These are phyloP conservation scores for Penicillium brevicompactum DNA, from an alignment of 2,329 filamentous ascomycete genomes.

Conservation along the genomic window DNA sequence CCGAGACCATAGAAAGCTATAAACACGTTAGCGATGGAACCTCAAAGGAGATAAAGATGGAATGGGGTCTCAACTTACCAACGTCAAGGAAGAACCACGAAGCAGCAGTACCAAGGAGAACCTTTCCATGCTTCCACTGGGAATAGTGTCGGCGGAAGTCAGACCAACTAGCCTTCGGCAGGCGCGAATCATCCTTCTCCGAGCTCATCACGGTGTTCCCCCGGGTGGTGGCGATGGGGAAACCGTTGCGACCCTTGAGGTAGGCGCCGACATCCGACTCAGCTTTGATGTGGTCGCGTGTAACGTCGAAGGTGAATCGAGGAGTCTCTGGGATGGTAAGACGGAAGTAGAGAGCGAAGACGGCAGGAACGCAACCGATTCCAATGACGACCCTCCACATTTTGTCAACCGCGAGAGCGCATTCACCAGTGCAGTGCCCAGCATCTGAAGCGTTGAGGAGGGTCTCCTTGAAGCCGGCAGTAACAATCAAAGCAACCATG, in stretches of 20 bases:
- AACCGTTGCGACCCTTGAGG: constrained; percentile 62
- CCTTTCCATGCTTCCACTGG: constrained; percentile 70
- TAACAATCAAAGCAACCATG: constrained; percentile 74
- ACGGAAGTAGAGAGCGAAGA: constrained; percentile 81
- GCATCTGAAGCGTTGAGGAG: constrained; percentile 56
- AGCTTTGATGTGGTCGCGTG: constrained; percentile 73
- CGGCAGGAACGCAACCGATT: constrained; percentile 77
- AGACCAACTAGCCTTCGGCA: constrained; percentile 69
- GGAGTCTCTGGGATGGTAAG: constrained; percentile 87
- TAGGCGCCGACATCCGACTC: constrained; percentile 75
- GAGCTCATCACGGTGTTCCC: constrained; percentile 62
- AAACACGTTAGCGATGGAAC: constrained; percentile 3
- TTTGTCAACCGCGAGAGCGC: constrained; percentile 75
- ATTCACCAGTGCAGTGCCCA: constrained; percentile 62
- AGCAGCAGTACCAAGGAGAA: constrained; percentile 76
- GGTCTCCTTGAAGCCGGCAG: constrained; percentile 68
- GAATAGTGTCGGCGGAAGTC: constrained; percentile 74
- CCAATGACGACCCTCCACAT: constrained; percentile 85
- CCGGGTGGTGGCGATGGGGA: constrained; percentile 67
- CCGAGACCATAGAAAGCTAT: constrained; percentile 68
- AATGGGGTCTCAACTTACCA: constrained; percentile 32
- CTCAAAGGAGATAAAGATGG: not conserved
- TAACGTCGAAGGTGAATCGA: constrained; percentile 83
- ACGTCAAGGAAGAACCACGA: constrained; percentile 83
- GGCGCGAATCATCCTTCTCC: constrained; percentile 57